Base-by-base conservation (phyloP, 495 filamentous ascomycete genomes). In the Lichenothelia convexa region DNA sequence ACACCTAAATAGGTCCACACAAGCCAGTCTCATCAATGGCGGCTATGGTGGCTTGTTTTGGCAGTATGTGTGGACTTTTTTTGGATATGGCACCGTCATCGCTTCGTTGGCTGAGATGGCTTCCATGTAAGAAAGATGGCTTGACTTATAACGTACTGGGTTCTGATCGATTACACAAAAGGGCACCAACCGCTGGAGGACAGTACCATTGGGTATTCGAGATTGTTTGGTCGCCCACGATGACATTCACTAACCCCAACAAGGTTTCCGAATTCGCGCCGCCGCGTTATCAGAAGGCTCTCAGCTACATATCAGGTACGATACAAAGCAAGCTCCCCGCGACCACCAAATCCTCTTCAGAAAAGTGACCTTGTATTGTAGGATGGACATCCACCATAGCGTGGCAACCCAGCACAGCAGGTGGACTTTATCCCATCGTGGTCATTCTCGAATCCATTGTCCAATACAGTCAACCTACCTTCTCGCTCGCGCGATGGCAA, bases 11-110 rank as follows among this genome's bases (percentile, higher is more conserved):
- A n/a, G n/a, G n/a, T 58, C 58, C 27, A 50, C 69, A 18, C 49
- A 51, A 8, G 53, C 54, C 30, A 63, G 61, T 4, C 48, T 75
- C 32, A 59, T 56, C 20, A 63, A 72, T 53, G 68, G 68, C 30
- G 70, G 71, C 6, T 64, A 65, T 34, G 67, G 60, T 7, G 68
- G 66, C 2, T 46, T 73, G 5, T 67, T 75, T 42, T 73, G 65
- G 65, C 61, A 59, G 1, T 72, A 69, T 35, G 49, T 71, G 26
- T 51, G 59, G 21, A 64, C 63, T 16, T 51, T 61, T 1, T 30
- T 54, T 0, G 67, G 65, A 13, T 68, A 64, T 32, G 36, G 54
- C 8, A 56, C 64, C 11, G 62, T 73, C 13, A 64, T 67, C 37
- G 55, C 61, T 6, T 64, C 58, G 31, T 54, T 75, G 30, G 60